A percentile compares a stretch with the other conserved stretches of the same genome.
phyloP scores from a whole-genome alignment of 1,139 yeast species.

The Yamadazyma triangularis region DNA sequence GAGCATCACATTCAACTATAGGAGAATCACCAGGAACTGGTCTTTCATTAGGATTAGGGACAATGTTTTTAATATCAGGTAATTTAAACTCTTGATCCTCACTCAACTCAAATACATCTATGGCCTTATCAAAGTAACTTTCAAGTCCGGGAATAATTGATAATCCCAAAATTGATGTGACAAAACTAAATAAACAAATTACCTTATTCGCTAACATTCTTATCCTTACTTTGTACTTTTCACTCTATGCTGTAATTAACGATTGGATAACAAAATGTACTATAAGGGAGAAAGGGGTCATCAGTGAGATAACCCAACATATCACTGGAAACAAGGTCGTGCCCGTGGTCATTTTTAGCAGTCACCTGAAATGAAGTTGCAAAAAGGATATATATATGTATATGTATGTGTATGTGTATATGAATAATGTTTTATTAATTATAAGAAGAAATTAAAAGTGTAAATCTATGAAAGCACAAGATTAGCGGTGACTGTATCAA shows the following conservation, averaged over 20 bases:
- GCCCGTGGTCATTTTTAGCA: too few species aligned
- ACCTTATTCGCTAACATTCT: conserved; percentile 27
- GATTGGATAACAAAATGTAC: too few species aligned
- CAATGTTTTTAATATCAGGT: conserved; percentile 7
- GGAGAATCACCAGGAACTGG: conserved; percentile 94
- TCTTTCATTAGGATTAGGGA: conserved; percentile 29
- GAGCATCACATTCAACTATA: conserved; percentile 66
- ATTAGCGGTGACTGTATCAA: conserved; percentile 67
- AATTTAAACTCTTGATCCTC: conserved; percentile 5
- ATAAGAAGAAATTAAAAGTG: too few species aligned
- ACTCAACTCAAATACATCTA: conserved; percentile 13
- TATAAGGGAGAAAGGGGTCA: too few species aligned
- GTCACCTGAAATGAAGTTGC: too few species aligned
- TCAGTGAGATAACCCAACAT: too few species aligned
- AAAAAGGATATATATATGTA: not conserved
- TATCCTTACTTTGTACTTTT: too few species aligned
- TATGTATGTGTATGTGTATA: too few species aligned
- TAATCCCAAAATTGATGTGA: conserved; percentile 18
- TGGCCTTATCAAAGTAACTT: conserved; percentile 14
- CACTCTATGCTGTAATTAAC: too few species aligned
- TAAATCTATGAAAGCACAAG: conserved; percentile 53
- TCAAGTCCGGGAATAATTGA: conserved; percentile 19
- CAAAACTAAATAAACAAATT: conserved; percentile 15
- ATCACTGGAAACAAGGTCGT: too few species aligned
- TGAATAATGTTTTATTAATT: too few species aligned